Base-by-base conservation (phyloP, 306 rosid species). In the Dicorynia guianensis region DNA sequence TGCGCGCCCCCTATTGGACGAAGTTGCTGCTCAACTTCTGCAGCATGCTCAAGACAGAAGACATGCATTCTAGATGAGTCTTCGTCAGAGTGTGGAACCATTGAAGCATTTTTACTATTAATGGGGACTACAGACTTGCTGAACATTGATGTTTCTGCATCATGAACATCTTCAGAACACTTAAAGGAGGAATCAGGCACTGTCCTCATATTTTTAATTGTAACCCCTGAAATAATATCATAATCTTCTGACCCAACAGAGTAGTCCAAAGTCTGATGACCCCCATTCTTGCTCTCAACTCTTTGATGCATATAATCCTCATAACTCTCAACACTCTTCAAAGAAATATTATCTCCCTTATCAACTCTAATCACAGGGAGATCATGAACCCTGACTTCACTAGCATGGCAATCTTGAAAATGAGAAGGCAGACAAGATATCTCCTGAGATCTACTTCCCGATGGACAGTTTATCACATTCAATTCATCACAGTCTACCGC, bases 1-100 rank as follows among this genome's bases (percentile, higher is more conserved):
- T 90, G 82, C 53, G 88, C 97, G 74, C 99, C 98, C 63, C 99
- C 99, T 54, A 96, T 84, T 60, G 92, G 85, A 50, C 84, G 89
- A 79, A 96, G 98, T 83, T 83, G 96, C 87, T 93, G 82, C 84
- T 93, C 98, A 39, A 88, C 98, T 76, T 90, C 98, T 71, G 77
- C 79, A 34, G 99, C 99, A 84, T 96, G 99, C 86, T 93, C 99
- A 38, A 92, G 92, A 82, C 99, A 96, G 78, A 96, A 96, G 47
- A 96, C 93, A 85, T 96, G 99, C 93, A 90, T 77, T 83, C 98
- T 90, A 58, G 96, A 89, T 17, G 97, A 89, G 78, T 96, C 98
- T 52, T 89, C 90, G 12, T 96, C 93, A 40, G 86, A 82, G 49
- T 81, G 74, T 58, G 90, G 89, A 77, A 58, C 75, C 77, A 87